A percentile compares a stretch with the other conserved stretches of the same genome.
phyloP scores from a whole-genome alignment of 345 rosid species.

The Noccaea bulbosa region DNA sequence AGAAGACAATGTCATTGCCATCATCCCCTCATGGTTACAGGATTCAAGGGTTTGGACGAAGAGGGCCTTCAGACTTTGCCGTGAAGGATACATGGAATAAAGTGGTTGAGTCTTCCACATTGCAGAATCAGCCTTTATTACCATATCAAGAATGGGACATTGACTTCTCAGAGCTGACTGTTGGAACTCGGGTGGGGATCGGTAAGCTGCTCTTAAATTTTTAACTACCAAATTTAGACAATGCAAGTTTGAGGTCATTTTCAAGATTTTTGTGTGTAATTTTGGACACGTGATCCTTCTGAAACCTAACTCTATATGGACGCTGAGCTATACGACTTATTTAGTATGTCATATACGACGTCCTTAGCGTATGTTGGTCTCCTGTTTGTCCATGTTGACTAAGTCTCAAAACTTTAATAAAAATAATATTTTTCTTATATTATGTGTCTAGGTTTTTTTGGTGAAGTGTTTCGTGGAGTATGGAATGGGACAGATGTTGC shows the following conservation, averaged over 20 bases:
- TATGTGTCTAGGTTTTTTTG: slow-evolving; percentile 74
- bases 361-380: background rate
- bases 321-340: background rate
- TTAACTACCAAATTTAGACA: background rate
- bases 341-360: no score
- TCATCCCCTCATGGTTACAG: slow-evolving; percentile 88
- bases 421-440: background rate
- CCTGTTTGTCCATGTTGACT: slow-evolving; percentile 9
- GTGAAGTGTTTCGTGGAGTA: slow-evolving; percentile 95
- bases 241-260: slow-evolving; percentile 22
- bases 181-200: slow-evolving; percentile 97
- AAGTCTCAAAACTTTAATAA: slow-evolving; percentile 6
- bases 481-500: slow-evolving; percentile 99
- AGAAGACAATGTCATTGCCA: slow-evolving; percentile 92
- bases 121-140: slow-evolving; percentile 70
- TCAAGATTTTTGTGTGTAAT: background rate
- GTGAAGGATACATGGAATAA: slow-evolving; percentile 76
- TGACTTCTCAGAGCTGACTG: slow-evolving; percentile 87
- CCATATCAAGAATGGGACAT: slow-evolving; percentile 93
- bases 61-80: slow-evolving; percentile 59
- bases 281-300: no score
- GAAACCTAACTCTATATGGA: background rate
- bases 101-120: slow-evolving; percentile 82
- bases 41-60: slow-evolving; percentile 62
- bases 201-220: slow-evolving; percentile 55